Conservation (phyloP, 2,329 filamentous ascomycete genomes). For the Apiospora kogelbergensis region DNA sequence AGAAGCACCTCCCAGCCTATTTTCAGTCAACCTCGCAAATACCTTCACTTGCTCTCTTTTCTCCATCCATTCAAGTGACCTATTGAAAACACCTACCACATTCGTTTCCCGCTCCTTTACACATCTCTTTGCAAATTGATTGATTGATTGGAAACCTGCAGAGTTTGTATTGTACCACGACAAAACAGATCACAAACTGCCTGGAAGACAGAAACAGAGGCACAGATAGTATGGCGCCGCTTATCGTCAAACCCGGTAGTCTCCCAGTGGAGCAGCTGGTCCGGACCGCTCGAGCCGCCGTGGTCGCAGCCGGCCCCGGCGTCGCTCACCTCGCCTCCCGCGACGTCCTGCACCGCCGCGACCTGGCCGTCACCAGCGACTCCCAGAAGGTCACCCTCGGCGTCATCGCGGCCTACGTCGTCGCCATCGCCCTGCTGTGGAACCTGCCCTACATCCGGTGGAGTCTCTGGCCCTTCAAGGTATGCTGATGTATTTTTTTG, state of each 20-base stretch:
- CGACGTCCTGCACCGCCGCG: constrained; percentile 45
- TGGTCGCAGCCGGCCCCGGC: constrained; percentile 25
- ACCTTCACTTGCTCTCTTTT: neutral
- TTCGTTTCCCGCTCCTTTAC: neutral
- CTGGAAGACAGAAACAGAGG: no score
- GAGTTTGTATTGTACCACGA: neutral
- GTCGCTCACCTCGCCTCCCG: constrained; percentile 24
- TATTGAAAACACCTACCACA: neutral
- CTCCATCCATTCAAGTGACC: neutral
- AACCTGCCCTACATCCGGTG: constrained; percentile 75
- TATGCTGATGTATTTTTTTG: constrained; percentile 37
- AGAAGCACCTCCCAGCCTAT: neutral
- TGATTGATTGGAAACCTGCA: neutral
- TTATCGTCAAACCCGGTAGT: constrained; percentile 19
- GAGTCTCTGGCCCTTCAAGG: constrained; percentile 80
- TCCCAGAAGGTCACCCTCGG: constrained; percentile 72
- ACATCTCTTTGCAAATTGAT: neutral
- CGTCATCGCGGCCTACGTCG: constrained; percentile 69
- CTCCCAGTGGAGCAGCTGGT: constrained; percentile 23
- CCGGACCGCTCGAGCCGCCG: constrained; percentile 25
- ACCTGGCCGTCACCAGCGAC: constrained; percentile 58
- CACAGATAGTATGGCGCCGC: constrained; percentile 26
- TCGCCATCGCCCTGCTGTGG: constrained; percentile 75
- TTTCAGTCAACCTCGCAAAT: neutral
- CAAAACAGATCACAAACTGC: neutral